Base-by-base conservation (phyloP, 1,284 basidiomycete species). In the Microstroma glucosiphilum region DNA sequence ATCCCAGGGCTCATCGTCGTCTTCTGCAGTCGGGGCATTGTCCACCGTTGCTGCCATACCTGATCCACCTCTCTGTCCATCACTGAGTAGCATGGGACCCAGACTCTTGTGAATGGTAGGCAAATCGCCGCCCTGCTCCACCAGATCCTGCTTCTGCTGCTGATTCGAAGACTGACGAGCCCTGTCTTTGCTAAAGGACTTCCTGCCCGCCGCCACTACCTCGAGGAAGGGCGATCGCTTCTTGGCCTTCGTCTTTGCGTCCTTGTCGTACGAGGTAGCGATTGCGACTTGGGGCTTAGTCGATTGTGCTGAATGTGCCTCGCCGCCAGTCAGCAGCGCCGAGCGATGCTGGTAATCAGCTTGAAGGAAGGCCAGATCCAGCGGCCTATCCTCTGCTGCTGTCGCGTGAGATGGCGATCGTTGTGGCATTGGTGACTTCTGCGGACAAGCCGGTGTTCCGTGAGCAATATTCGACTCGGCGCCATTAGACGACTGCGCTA, bases 21-120 rank as follows among this genome's bases (percentile, higher is more conserved):
- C 59, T n/a, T n/a, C 49, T 37, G 57, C 59, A 3, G 59, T 40
- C 21, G 40, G 40, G 40, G 40, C 40, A 23, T 15, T 51, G 37
- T 15, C n/a, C 25, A 42, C 40, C 37, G 37, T 61, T 43, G 49
- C 56, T 41, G 15, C 37, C 60, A 42, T 62, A 19, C 42, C 49
- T 25, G 19, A 37, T 4, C 4, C 3, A 9, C 30, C 9, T 37
- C 30, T 9, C 30, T 37, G 30, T 37, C 30, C 30, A 15, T 62
- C 56, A 21, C 13, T 60, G 11, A 62, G 40, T 2, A 63, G 30
- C 23, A 48, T 48, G 25, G 61, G 61, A 43, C 61, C 56, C n/a
- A 63, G 37, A 11, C 59, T 19, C 21, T 55, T 60, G 53, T 59
- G 60, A 40, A 63, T 62, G 3, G 61, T 62, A 1, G 57, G 59